Conservation (phyloP, 148 eudicot species). For the Limonium bicolor region DNA sequence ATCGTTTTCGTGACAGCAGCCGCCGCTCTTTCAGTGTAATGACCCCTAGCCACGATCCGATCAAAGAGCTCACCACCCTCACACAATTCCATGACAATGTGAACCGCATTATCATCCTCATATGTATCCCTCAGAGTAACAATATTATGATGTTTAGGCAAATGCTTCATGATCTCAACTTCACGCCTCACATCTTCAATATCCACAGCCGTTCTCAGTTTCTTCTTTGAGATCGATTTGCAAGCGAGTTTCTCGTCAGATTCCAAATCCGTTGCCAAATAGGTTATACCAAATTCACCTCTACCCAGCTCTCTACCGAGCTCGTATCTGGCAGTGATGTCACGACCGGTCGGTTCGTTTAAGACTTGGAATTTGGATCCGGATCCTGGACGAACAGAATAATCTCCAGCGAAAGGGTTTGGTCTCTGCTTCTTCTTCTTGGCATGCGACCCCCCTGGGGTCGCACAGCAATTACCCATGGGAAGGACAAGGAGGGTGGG, state of each 20-base stretch:
- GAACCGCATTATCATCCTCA: constrained; percentile 40
- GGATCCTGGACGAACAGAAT: constrained; percentile 13
- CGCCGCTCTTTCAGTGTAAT: constrained; percentile 45
- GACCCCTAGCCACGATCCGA: constrained; percentile 44
- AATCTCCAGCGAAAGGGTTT: constrained; percentile 29
- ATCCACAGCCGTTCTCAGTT: constrained; percentile 35
- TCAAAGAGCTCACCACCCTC: constrained; percentile 52
- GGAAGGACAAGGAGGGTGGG: neutral
- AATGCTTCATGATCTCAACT: constrained; percentile 42
- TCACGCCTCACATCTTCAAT: constrained; percentile 47
- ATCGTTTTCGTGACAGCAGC: constrained; percentile 30
- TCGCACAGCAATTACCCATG: constrained; percentile 13
- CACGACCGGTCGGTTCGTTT: constrained; percentile 29
- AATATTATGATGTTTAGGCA: constrained; percentile 36
- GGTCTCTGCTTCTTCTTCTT: constrained; percentile 16
- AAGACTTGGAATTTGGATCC: constrained; percentile 19
- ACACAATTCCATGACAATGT: constrained; percentile 46
- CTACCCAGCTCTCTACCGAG: constrained; percentile 40
- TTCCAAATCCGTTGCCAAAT: constrained; percentile 27
- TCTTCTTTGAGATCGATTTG: constrained; percentile 38
- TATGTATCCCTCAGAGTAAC: constrained; percentile 31
- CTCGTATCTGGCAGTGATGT: constrained; percentile 18
- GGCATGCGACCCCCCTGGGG: constrained; percentile 7
- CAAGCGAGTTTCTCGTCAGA: constrained; percentile 30
- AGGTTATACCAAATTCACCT: constrained; percentile 41